Percentiles rank a stretch among this genome's conserved stretches.
These are phyloP conservation scores for Acidiella bohemica DNA, from an alignment of 495 filamentous ascomycete genomes.

Conservation along the genomic window DNA sequence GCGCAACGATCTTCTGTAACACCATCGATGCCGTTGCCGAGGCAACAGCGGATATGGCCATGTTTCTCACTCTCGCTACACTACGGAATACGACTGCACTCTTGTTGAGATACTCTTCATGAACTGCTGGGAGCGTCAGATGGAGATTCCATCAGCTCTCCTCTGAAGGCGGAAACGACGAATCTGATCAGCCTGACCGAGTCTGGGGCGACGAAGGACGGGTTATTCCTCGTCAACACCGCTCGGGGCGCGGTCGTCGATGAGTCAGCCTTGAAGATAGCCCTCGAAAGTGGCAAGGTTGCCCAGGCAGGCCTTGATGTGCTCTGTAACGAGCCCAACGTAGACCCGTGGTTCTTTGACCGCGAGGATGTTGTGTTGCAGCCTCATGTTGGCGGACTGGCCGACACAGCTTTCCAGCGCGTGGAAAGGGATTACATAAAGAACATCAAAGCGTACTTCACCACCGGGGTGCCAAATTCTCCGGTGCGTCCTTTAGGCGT, in stretches of 20 bases:
- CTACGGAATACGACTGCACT: constrained; percentile 32
- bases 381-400: no score
- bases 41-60: constrained; percentile 57
- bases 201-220: constrained; percentile 59
- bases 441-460: no score
- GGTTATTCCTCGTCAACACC: constrained; percentile 71
- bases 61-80: constrained; percentile 59
- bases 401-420: no score
- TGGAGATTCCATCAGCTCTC: constrained; percentile 68
- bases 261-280: constrained; percentile 34
- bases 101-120: constrained; percentile 58
- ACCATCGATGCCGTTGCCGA: constrained; percentile 56
- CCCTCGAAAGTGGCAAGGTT: constrained; percentile 14
- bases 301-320: constrained; percentile 18
- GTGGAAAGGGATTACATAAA: no score
- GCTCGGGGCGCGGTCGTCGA: constrained; percentile 68
- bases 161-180: constrained; percentile 48
- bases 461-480: no score
- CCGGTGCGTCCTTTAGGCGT: no score
- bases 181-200: constrained; percentile 56
- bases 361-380: no score
- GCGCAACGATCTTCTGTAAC: constrained; percentile 39
- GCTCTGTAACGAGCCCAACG: constrained; percentile 17
- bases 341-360: no score
- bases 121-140: constrained; percentile 57